Evolutionary conservation across 2,329 filamentous ascomycete genomes (phyloP).

Genomic region (Pseudofabraea citricarpa): DNA sequence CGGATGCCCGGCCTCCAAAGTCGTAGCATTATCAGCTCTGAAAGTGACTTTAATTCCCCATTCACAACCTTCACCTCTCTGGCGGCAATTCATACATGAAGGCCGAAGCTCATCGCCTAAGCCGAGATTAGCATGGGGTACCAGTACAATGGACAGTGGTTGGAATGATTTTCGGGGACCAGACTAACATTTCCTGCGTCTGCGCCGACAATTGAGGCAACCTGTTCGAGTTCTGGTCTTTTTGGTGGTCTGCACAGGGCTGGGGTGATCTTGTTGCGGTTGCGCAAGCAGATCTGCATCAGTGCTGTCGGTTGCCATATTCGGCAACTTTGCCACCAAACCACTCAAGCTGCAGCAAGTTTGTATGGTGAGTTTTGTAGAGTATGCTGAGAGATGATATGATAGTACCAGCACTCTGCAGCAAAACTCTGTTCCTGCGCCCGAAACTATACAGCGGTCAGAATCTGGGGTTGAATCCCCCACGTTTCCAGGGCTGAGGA

Average conservation of each 20-base stretch:
- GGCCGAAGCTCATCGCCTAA: conserved; percentile 28
- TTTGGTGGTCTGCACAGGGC: neutral
- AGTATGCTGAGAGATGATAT: too few relatives aligned
- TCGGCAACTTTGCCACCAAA: too few relatives aligned
- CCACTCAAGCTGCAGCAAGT: too few relatives aligned
- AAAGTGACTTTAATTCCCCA: conserved; percentile 28
- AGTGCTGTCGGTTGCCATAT: neutral
- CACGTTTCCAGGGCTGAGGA: too few relatives aligned
- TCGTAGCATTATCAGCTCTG: conserved; percentile 26
- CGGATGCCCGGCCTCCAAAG: conserved; percentile 24
- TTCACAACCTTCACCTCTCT: conserved; percentile 25
- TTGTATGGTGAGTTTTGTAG: too few relatives aligned
- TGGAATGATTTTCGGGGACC: neutral
- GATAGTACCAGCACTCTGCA: too few relatives aligned
- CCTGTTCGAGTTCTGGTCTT: conserved; percentile 26
- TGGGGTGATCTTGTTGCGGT: neutral
- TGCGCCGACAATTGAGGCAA: conserved; percentile 28
- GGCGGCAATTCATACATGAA: conserved; percentile 26
- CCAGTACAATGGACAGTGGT: neutral
- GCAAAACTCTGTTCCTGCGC: too few relatives aligned
- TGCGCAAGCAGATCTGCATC: neutral
- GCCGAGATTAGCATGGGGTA: conserved; percentile 1
- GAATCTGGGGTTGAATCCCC: too few relatives aligned
- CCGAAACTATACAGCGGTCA: too few relatives aligned
- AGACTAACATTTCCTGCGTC: conserved; percentile 27